Evolutionary conservation across 805 yeast species (phyloP).

Genomic region (Starmerella floris): DNA sequence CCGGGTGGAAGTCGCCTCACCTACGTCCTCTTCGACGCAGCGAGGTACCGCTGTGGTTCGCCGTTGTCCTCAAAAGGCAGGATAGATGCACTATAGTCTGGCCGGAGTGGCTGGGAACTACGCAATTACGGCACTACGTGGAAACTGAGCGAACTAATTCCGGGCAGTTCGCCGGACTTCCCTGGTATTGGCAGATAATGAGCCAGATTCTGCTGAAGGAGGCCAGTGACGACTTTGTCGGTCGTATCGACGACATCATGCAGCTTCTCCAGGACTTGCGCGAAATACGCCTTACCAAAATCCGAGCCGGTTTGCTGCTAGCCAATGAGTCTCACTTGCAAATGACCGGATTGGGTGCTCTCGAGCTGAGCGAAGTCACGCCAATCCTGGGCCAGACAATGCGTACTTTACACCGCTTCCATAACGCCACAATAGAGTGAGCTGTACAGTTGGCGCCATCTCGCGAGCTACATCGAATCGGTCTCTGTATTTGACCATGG

Average conservation of each 20-base stretch:
- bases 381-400: slow-evolving; percentile 71
- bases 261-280: slow-evolving; percentile 67
- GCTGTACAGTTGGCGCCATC: too few relatives aligned
- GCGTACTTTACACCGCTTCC: slow-evolving; percentile 56
- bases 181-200: slow-evolving; percentile 81
- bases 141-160: slow-evolving; percentile 52
- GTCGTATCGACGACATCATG: slow-evolving; percentile 57
- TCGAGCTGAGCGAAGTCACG: slow-evolving; percentile 80
- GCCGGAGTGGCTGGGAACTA: slow-evolving; percentile 67
- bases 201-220: slow-evolving; percentile 53
- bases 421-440: slow-evolving; percentile 2
- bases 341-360: slow-evolving; percentile 62
- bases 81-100: slow-evolving; percentile 73
- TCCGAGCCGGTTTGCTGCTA: slow-evolving; percentile 62
- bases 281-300: slow-evolving; percentile 69
- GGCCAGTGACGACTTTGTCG: slow-evolving; percentile 69
- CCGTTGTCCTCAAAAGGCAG: slow-evolving; percentile 68
- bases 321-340: slow-evolving; percentile 73
- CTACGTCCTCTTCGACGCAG: slow-evolving; percentile 55
- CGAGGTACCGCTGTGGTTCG: slow-evolving; percentile 76
- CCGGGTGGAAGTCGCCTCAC: slow-evolving; percentile 48
- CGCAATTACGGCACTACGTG: slow-evolving; percentile 41
- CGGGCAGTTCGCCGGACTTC: slow-evolving; percentile 46
- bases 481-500: too few relatives aligned
- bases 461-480: too few relatives aligned